Base-by-base conservation (phyloP, 2,329 filamentous ascomycete genomes). In the Sporothrix luriei region DNA sequence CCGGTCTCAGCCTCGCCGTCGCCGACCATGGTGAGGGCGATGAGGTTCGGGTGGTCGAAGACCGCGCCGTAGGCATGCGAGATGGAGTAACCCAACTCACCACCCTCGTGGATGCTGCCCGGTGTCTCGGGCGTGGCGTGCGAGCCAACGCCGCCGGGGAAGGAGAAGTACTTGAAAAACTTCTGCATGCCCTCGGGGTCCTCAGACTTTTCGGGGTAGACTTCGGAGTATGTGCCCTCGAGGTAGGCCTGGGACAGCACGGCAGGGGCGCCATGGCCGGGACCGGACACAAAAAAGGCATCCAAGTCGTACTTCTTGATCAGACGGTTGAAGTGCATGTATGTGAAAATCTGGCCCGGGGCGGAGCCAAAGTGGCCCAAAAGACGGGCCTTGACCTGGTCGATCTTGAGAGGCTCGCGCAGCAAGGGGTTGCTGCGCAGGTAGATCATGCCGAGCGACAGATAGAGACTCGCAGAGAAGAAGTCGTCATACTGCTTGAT, bases 111-210 rank as follows among this genome's bases (percentile, higher is more conserved):
- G 72, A 92, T 84, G 76, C 87, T 90, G 61, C 91, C 91, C 0
- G 91, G 91, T 0, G 90, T 93, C 80, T 94, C 91, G 1, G 91
- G 91, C 0, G 90, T 93, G 69, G 90, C 90, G 77, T 93, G 91
- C 24, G 88, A 91, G 68, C 90, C 90, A 75, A 93, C 89, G 68
- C 91, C 91, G 21, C 91, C 91, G 0, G 91, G 91, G 79, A 93
- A 93, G 0, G 90, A 93, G 80, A 94, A 94, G 73, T 90, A 87
- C 81, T 92, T 93, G 86, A 93, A 93, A 83, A 93, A 93, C 71
- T 84, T 85, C 74, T 88, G 86, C 83, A 94, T 81, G 33, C 91
- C 91, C 70, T 89, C 85, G 51, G 84, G 79, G 76, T 91, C 87
- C 74, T 91, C 86, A 2, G 87, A 86, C 80, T 90, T 92, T 70